These are phyloP conservation scores for Oryza longistaminata DNA, from an alignment of 176 grass and related monocot genomes.

Conservation along the genomic window DNA sequence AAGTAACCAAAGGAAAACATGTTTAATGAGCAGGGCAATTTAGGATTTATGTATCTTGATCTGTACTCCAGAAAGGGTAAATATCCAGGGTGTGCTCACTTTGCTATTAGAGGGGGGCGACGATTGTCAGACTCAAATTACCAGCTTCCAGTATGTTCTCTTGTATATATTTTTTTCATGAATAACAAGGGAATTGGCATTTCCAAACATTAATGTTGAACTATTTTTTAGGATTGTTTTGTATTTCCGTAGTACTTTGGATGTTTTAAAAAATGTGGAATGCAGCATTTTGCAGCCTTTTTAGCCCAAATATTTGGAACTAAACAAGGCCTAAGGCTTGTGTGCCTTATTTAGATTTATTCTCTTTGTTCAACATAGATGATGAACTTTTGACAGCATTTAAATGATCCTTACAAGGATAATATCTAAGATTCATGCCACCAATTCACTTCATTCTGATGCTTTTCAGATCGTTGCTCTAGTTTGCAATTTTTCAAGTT, in stretches of 20 bases:
- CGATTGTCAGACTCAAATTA: slow-evolving; percentile 56
- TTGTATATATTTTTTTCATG: slow-evolving; percentile 6
- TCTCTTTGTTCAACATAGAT: slow-evolving; percentile 3
- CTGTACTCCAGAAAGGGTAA: slow-evolving; percentile 92
- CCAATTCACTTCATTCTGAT: slow-evolving; percentile 12
- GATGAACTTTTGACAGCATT: slow-evolving; percentile 13
- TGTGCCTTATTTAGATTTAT: background rate
- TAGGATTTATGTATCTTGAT: slow-evolving; percentile 96
- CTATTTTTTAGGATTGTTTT: slow-evolving; percentile 4
- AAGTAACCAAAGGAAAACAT: slow-evolving; percentile 27
- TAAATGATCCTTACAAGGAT: background rate
- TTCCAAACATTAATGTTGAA: background rate
- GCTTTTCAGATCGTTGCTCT: slow-evolving; percentile 82
- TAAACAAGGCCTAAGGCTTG: background rate
- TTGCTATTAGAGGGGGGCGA: slow-evolving; percentile 91
- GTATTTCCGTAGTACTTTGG: background rate
- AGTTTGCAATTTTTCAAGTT: slow-evolving; percentile 81
- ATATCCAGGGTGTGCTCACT: slow-evolving; percentile 92
- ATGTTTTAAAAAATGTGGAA: background rate
- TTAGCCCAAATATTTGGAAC: slow-evolving; percentile 8
- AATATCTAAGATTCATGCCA: slow-evolving; percentile 1
- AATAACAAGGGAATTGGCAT: slow-evolving; percentile 29
- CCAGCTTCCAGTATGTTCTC: slow-evolving; percentile 77
- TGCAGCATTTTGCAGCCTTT: background rate
- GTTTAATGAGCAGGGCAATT: slow-evolving; percentile 67